phyloP scores from a whole-genome alignment of 169 alveolate species.

The Fabrea salina region DNA sequence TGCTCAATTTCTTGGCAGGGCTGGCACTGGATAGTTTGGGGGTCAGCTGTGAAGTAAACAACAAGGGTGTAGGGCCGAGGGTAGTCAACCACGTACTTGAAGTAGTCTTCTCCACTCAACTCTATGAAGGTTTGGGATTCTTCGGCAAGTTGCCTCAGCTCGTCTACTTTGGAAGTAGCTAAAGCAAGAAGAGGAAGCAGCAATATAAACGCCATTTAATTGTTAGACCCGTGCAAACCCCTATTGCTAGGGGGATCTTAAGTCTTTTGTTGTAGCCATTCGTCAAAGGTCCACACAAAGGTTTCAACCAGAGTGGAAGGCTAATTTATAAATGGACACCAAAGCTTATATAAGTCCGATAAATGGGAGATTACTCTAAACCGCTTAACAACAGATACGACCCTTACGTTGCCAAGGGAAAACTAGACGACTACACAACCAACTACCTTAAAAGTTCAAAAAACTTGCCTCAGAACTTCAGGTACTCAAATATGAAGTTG shows the following conservation, averaged over 20 bases:
- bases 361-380: neutral
- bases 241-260: too few relatives aligned
- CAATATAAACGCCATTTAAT: neutral
- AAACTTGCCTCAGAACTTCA: neutral
- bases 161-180: neutral
- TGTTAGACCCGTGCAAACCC: too few relatives aligned
- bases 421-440: neutral
- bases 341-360: too few relatives aligned
- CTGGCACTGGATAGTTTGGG: neutral
- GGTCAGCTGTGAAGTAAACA: neutral
- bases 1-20: conserved; percentile 6
- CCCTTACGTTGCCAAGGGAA: conserved; percentile 21
- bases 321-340: too few relatives aligned
- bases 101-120: neutral
- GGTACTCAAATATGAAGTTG: conserved; percentile 9
- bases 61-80: conserved; percentile 23
- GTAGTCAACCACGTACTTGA: neutral
- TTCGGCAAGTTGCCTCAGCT: neutral
- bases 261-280: too few relatives aligned
- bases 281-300: too few relatives aligned
- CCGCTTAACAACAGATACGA: conserved; percentile 31
- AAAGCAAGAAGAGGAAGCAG: neutral
- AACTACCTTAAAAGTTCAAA: neutral
- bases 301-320: too few relatives aligned
- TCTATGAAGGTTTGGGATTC: neutral